phyloP scores from a whole-genome alignment of 805 yeast genomes.

The Aciculoconidium aculeatum region DNA sequence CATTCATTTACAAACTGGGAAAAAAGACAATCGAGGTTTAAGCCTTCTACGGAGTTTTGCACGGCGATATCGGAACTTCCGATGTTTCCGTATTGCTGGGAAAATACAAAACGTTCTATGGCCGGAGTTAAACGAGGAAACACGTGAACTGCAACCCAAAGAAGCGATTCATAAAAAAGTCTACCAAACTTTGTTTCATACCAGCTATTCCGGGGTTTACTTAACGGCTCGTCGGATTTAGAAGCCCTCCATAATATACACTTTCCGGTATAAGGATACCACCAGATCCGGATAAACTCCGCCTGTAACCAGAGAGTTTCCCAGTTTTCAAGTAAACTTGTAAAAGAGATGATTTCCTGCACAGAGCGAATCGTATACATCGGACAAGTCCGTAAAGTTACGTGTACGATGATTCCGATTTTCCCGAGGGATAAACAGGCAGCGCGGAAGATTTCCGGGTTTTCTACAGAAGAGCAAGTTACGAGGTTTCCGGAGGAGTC shows the following conservation, averaged over 20 bases:
- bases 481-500: slow-evolving; percentile 71
- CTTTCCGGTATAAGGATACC: slow-evolving; percentile 90
- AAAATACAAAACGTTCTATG: slow-evolving; percentile 80
- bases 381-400: slow-evolving; percentile 81
- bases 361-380: slow-evolving; percentile 72
- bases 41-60: slow-evolving; percentile 76
- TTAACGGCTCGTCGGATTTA: slow-evolving; percentile 59
- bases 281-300: slow-evolving; percentile 94
- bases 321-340: slow-evolving; percentile 66
- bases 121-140: slow-evolving; percentile 74
- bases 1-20: slow-evolving; percentile 94
- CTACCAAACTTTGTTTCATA: slow-evolving; percentile 81
- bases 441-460: slow-evolving; percentile 67
- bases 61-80: slow-evolving; percentile 62
- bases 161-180: slow-evolving; percentile 66
- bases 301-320: slow-evolving; percentile 77
- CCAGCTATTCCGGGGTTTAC: slow-evolving; percentile 70
- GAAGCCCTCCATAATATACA: slow-evolving; percentile 89
- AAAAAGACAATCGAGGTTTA: slow-evolving; percentile 93
- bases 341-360: slow-evolving; percentile 78
- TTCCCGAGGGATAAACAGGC: slow-evolving; percentile 84
- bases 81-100: slow-evolving; percentile 75
- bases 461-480: slow-evolving; percentile 58
- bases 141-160: slow-evolving; percentile 74
- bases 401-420: slow-evolving; percentile 82